Conservation (phyloP, 768 basidiomycete genomes). For the Amanita subjunquillea region DNA sequence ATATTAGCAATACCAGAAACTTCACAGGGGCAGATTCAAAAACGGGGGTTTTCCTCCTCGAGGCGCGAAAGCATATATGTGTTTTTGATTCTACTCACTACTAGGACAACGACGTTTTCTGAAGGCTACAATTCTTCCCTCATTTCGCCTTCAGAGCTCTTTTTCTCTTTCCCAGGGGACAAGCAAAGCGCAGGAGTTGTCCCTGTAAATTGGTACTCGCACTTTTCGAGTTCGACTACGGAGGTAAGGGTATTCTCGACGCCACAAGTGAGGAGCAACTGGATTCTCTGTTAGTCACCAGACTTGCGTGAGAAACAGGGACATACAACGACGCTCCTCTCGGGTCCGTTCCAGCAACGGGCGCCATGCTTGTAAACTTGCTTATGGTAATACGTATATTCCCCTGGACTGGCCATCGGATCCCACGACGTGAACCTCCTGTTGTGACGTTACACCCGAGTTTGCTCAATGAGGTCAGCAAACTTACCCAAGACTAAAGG, state of each 20-base stretch:
- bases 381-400: slow-evolving; percentile 66
- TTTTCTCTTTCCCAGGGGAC: slow-evolving; percentile 32
- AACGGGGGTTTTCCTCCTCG: background rate
- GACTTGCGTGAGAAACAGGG: background rate
- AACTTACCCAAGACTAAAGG: slow-evolving; percentile 76
- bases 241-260: slow-evolving; percentile 71
- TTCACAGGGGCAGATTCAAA: background rate
- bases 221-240: slow-evolving; percentile 89
- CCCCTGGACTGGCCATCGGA: slow-evolving; percentile 44
- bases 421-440: slow-evolving; percentile 83
- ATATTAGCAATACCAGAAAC: background rate
- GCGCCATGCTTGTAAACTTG: slow-evolving; percentile 80
- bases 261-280: slow-evolving; percentile 82
- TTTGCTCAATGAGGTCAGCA: background rate
- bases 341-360: slow-evolving; percentile 95
- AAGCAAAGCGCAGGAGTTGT: slow-evolving; percentile 81
- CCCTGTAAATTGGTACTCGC: slow-evolving; percentile 83
- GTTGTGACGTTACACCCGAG: slow-evolving; percentile 4
- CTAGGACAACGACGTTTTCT: background rate
- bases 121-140: slow-evolving; percentile 1
- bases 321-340: slow-evolving; percentile 70
- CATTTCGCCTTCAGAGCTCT: slow-evolving; percentile 3
- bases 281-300: background rate
- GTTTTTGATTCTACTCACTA: slow-evolving; percentile 2
- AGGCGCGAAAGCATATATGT: background rate